Conservation (phyloP, 345 rosid genomes). For the Garcia nutans region DNA sequence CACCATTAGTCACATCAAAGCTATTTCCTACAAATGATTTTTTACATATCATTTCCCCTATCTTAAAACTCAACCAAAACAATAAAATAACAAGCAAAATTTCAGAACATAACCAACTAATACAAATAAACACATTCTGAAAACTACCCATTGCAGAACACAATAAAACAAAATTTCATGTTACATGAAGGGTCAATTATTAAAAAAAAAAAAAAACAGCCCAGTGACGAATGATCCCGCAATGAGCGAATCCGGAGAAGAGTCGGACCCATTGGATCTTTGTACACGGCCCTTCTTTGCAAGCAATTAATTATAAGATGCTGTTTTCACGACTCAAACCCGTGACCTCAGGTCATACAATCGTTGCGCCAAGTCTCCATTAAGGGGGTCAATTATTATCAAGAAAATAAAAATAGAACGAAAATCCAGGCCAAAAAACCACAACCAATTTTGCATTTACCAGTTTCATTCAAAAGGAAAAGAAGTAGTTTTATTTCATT, state of each 20-base stretch:
- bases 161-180: background rate
- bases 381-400: background rate
- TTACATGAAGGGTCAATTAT: background rate
- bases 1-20: background rate
- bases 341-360: too few species aligned
- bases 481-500: background rate
- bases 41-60: background rate
- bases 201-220: too few species aligned
- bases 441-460: background rate
- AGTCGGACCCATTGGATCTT: too few species aligned
- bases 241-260: too few species aligned
- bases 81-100: background rate
- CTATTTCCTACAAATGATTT: conserved; percentile 1
- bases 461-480: background rate
- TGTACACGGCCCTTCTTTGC: too few species aligned
- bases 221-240: too few species aligned
- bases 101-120: background rate
- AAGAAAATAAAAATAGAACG: background rate
- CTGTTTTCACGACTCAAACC: too few species aligned
- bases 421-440: background rate
- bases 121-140: background rate
- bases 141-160: background rate
- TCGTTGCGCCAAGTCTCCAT: too few species aligned
- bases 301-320: too few species aligned
- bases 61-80: background rate